Percentiles rank a stretch among this genome's conserved stretches.
These are phyloP conservation scores for Canavalia gladiata DNA, from an alignment of 306 rosid species.

Conservation along the genomic window DNA sequence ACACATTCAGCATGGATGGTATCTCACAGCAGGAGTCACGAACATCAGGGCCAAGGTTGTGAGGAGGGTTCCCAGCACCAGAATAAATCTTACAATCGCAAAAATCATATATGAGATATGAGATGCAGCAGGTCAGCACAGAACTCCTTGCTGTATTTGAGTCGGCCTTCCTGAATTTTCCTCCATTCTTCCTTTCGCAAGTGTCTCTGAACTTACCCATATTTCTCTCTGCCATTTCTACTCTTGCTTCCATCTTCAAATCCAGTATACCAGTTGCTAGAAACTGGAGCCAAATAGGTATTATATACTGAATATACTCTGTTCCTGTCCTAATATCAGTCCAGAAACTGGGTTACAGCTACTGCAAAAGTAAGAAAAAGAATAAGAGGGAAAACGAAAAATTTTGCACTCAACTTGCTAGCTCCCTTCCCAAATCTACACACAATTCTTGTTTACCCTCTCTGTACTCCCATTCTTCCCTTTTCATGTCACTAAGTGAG, in stretches of 20 bases:
- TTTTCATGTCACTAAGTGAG: neutral
- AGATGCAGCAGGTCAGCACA: neutral
- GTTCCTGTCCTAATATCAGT: neutral
- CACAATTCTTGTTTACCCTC: neutral
- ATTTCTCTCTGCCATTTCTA: neutral
- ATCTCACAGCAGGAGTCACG: neutral
- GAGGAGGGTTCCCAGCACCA: neutral
- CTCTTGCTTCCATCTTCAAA: neutral
- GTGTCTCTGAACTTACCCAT: neutral
- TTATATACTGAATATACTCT: neutral
- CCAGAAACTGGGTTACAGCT: neutral
- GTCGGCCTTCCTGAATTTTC: neutral
- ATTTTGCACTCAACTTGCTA: neutral
- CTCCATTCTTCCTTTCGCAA: neutral
- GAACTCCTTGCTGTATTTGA: neutral
- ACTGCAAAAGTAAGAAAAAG: neutral
- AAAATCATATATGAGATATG: neutral
- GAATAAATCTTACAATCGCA: neutral
- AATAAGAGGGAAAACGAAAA: neutral
- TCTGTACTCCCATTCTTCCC: neutral
- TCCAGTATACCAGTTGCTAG: neutral
- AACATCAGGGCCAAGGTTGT: neutral
- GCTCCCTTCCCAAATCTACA: neutral
- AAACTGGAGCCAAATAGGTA: neutral
- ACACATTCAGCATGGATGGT: neutral